These are phyloP conservation scores for Nannochloropsis oceanica DNA, from an alignment of 108 stramenopile genomes.

Conservation along the genomic window DNA sequence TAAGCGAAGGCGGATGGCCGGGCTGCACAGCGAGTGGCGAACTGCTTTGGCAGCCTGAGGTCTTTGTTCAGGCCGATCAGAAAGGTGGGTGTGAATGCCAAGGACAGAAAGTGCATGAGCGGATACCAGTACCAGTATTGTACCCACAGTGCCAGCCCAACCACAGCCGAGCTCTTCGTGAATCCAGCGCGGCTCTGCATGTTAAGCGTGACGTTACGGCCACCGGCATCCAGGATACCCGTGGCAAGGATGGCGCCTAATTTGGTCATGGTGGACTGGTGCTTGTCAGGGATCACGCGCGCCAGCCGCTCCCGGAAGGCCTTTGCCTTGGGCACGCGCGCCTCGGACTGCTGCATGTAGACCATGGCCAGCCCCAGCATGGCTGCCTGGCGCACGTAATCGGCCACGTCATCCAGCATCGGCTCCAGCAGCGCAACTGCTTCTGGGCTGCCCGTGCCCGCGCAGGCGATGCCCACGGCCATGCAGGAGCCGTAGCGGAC, in stretches of 20 bases:
- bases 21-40: constrained; percentile 70
- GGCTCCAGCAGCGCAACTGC: constrained; percentile 89
- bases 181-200: constrained; percentile 83
- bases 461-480: constrained; percentile 96
- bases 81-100: constrained; percentile 81
- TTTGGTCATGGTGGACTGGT: constrained; percentile 90
- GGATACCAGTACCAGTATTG: constrained; percentile 99
- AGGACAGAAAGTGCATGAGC: constrained; percentile 86
- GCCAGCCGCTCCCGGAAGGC: constrained; percentile 70
- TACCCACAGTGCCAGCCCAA: constrained; percentile 82
- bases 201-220: constrained; percentile 72
- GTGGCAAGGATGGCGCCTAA: constrained; percentile 94
- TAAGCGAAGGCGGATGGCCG: constrained; percentile 84
- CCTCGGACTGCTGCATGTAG: constrained; percentile 77
- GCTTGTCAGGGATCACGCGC: constrained; percentile 53
- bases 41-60: constrained; percentile 83
- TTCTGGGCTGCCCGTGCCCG: constrained; percentile 77
- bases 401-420: constrained; percentile 94
- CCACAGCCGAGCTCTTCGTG: constrained; percentile 78
- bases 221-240: constrained; percentile 96
- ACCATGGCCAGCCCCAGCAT: constrained; percentile 90
- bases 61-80: constrained; percentile 88
- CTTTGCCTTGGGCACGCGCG: constrained; percentile 55
- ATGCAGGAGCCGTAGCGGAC: constrained; percentile 97
- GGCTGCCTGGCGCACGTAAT: constrained; percentile 96